Evolutionary conservation across 345 rosid genomes (phyloP).

Genomic region (Physaria fendleri): DNA sequence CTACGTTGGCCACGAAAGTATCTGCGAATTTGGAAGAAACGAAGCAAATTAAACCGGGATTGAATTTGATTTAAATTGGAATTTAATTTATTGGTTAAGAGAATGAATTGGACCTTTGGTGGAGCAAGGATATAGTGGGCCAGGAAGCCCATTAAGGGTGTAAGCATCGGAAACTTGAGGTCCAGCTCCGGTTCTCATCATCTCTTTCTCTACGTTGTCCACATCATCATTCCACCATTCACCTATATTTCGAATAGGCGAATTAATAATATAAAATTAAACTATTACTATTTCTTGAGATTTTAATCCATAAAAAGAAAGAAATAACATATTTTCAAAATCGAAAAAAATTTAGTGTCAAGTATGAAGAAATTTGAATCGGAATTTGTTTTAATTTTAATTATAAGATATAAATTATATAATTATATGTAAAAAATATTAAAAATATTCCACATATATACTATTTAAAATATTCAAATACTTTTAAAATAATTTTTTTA

Average conservation of each 20-base stretch:
- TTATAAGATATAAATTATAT: too few relatives aligned
- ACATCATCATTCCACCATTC: slow-evolving; percentile 68
- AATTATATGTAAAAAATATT: too few relatives aligned
- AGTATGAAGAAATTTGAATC: too few relatives aligned
- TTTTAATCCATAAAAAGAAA: too few relatives aligned
- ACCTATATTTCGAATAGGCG: slow-evolving; percentile 31
- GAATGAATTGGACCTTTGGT: slow-evolving; percentile 33
- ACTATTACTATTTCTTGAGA: too few relatives aligned
- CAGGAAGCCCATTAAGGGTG: slow-evolving; percentile 64
- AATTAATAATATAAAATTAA: too few relatives aligned
- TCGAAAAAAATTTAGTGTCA: too few relatives aligned
- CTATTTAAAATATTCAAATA: too few relatives aligned
- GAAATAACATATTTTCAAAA: too few relatives aligned
- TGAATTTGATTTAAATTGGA: not conserved
- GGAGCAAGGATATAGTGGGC: slow-evolving; percentile 64
- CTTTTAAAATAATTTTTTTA: too few relatives aligned
- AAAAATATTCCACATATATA: too few relatives aligned
- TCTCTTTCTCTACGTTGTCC: slow-evolving; percentile 41
- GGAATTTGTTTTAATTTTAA: too few relatives aligned
- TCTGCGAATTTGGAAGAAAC: slow-evolving; percentile 28
- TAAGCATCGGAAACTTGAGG: slow-evolving; percentile 47
- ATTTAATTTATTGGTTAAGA: not conserved
- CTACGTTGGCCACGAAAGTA: slow-evolving; percentile 41
- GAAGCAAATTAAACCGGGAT: not conserved
- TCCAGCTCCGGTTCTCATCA: slow-evolving; percentile 43